Evolutionary conservation across 2,329 filamentous ascomycete species (phyloP), one percentile per base, ranked within the genome.

Genomic region (Scedosporium minutisporum): DNA sequence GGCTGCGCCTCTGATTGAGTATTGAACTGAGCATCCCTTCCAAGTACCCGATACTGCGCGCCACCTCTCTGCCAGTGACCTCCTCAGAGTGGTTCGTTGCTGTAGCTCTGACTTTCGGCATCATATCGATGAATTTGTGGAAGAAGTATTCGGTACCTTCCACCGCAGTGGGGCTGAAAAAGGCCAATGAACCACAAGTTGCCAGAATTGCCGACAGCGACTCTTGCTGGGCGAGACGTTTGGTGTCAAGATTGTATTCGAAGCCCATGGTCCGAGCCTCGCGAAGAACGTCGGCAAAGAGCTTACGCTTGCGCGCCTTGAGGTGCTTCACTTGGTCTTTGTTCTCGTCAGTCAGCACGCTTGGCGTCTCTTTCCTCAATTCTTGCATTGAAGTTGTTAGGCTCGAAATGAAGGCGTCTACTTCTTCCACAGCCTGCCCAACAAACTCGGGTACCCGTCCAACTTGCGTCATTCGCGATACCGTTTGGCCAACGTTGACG

Each of bases 231-330:
- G 83, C 82, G 18, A 97, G 79, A 53, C 88, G 80, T 70, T 90
- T 86, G 14, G 86, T 87, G 66, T 89, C 86, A 16, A 96, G 79
- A 70, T 96, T 97, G 61, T 87, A 86, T 68, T 88, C 88, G 68
- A 99, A 84, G 3, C 95, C 95, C 93, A 99, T 97, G 63, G 88
- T 84, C 42, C 91, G 86, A 29, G 97, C 78, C 23, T 87, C 85
- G 69, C 90, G 93, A 66, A 99, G 77, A 0, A 90, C 93, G 68
- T 97, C 93, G 0, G 91, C 90, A 68, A 96, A 95, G 14, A 97
- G 82, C 68, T 92, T 93, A 53, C 91, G 86, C 76, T 99, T 99
- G 68, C 91, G 85, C 2, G 86, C 87, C 78, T 97, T 97, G 67
- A 97, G 84, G 72, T 97, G 91, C 73, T 96, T 93, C 65, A 97